Evolutionary conservation across 2,329 filamentous ascomycete genomes (phyloP).

Genomic region (Incumbomyces delicatus): DNA sequence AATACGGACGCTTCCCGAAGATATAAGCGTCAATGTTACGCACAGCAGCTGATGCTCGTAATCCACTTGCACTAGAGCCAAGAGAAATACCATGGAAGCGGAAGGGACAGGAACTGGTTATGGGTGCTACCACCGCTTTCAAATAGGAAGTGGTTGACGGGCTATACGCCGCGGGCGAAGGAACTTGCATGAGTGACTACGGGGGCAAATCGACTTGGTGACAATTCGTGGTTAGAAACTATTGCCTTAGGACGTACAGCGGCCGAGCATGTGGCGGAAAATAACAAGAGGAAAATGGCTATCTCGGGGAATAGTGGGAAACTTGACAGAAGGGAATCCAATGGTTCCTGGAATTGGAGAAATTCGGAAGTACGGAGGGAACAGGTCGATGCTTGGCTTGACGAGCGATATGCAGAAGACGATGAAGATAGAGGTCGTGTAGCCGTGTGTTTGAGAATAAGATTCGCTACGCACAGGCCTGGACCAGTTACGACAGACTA

Average conservation of each 20-base stretch:
- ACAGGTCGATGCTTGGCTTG: constrained; percentile 74
- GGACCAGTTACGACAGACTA: constrained; percentile 67
- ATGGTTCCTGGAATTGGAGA: constrained; percentile 68
- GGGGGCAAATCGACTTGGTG: constrained; percentile 83
- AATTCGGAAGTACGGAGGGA: constrained; percentile 66
- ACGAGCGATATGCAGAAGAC: constrained; percentile 82
- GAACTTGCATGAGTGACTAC: constrained; percentile 83
- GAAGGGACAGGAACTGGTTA: constrained; percentile 80
- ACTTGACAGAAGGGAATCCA: constrained; percentile 60
- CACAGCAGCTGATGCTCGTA: constrained; percentile 80
- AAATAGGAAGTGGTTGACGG: constrained; percentile 78
- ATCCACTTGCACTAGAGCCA: constrained; percentile 91
- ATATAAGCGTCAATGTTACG: constrained; percentile 79
- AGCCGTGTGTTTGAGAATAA: constrained; percentile 87
- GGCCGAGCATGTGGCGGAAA: constrained; percentile 81
- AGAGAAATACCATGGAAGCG: constrained; percentile 87
- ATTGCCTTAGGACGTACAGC: constrained; percentile 86
- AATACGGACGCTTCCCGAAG: constrained; percentile 92
- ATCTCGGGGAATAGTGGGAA: constrained; percentile 49
- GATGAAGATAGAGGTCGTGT: constrained; percentile 89
- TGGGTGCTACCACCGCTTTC: constrained; percentile 58
- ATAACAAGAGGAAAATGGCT: constrained; percentile 66
- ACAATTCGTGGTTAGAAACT: constrained; percentile 83
- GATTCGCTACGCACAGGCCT: constrained; percentile 80
- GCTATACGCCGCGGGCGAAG: constrained; percentile 81